These are phyloP conservation scores for Trichoderma pleuroti DNA, from an alignment of 2,329 filamentous ascomycete species.

Conservation along the genomic window DNA sequence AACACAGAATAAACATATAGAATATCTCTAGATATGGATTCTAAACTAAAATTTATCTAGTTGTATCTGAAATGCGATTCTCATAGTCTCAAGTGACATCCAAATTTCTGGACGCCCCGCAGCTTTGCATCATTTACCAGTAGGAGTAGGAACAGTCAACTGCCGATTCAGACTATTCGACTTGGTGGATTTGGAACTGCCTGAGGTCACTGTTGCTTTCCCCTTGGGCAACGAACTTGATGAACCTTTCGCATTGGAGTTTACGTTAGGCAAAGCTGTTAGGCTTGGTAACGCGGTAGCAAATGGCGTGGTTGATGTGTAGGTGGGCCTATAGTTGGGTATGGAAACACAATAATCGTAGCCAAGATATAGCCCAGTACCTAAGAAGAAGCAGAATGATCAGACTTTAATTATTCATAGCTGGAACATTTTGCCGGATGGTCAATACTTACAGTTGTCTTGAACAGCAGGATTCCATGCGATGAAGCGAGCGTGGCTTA, in stretches of 20 bases:
- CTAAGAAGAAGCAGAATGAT: not conserved
- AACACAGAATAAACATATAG: not conserved
- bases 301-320: not conserved
- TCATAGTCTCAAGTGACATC: not conserved
- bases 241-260: not conserved
- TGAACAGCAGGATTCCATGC: not conserved
- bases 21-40: not conserved
- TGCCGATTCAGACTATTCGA: not conserved
- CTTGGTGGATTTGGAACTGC: not conserved
- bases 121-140: not conserved
- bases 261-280: not conserved
- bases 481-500: not conserved
- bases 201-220: not conserved
- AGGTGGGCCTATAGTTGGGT: not conserved
- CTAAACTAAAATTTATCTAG: not conserved
- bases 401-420: not conserved
- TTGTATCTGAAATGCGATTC: not conserved
- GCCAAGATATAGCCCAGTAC: not conserved
- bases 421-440: fast-evolving
- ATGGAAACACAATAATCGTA: not conserved
- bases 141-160: not conserved
- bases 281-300: not conserved
- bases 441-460: not conserved
- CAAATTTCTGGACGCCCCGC: not conserved
- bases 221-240: not conserved